Percentiles rank a stretch among this genome's conserved stretches.
Conservation (phyloP, 768 basidiomycete species). For the Tricholoma furcatifolium region DNA sequence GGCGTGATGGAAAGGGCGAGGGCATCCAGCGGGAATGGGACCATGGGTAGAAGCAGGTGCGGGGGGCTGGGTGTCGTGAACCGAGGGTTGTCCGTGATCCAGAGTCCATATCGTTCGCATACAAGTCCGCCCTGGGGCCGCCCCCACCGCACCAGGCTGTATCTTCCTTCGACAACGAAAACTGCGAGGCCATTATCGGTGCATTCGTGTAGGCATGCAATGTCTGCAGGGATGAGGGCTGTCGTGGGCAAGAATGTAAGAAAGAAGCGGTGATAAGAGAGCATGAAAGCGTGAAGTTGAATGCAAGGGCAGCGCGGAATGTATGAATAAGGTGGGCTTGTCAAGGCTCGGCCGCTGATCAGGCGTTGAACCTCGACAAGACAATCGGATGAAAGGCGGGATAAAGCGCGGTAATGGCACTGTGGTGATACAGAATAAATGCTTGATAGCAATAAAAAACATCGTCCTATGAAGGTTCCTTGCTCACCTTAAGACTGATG, state of each 20-base stretch:
- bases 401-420: constrained; percentile 1
- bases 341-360: constrained; percentile 34
- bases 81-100: constrained; percentile 18
- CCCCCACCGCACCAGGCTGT: constrained; percentile 26
- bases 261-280: constrained; percentile 21
- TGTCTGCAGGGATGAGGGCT: constrained; percentile 27
- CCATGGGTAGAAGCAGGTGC: constrained; percentile 14
- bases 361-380: constrained; percentile 33
- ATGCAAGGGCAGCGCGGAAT: constrained; percentile 14
- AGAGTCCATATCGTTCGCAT: constrained; percentile 20
- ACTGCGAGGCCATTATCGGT: constrained; percentile 19
- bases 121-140: no score
- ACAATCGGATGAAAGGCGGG: constrained; percentile 12
- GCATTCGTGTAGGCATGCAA: constrained; percentile 31
- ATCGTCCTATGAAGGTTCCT: no score
- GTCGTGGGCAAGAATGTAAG: constrained; percentile 11
- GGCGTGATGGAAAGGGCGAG: constrained; percentile 18
- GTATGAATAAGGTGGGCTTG: constrained; percentile 12
- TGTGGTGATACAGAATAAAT: constrained; percentile 31
- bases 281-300: constrained; percentile 21
- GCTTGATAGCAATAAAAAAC: constrained; percentile 48
- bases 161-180: constrained; percentile 25
- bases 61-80: constrained; percentile 12
- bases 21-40: constrained; percentile 19
- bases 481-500: no score